These are phyloP conservation scores for Penicillium paxilli DNA, from an alignment of 495 filamentous ascomycete species.

Conservation along the genomic window DNA sequence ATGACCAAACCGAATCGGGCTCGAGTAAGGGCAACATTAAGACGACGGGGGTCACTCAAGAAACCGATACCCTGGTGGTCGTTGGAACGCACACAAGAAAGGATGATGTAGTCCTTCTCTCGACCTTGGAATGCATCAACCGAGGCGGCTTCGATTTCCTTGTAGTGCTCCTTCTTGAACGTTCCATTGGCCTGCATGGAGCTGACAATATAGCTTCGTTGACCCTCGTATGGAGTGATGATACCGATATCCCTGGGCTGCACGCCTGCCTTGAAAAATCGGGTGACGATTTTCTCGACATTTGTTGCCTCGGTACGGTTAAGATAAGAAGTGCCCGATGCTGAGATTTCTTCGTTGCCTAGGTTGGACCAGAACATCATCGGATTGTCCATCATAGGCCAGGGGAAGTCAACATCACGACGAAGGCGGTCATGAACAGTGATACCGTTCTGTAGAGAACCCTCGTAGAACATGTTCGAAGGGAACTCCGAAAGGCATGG, in stretches of 20 bases:
- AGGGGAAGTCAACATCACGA: constrained; percentile 96
- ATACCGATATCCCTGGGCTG: constrained; percentile 91
- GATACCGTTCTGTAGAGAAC: constrained; percentile 94
- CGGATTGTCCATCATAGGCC: constrained; percentile 88
- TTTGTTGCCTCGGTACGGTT: constrained; percentile 97
- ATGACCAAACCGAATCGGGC: constrained; percentile 96
- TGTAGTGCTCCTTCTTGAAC: constrained; percentile 98
- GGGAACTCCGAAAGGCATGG: constrained; percentile 97
- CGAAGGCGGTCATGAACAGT: constrained; percentile 85
- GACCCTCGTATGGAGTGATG: constrained; percentile 98
- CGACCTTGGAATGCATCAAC: constrained; percentile 99
- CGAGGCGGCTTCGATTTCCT: constrained; percentile 97
- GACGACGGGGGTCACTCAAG: constrained; percentile 94
- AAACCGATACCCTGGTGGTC: constrained; percentile 99
- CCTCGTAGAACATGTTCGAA: constrained; percentile 99
- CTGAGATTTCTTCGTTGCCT: constrained; percentile 96
- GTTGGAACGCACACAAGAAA: constrained; percentile 97
- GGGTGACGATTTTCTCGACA: constrained; percentile 96
- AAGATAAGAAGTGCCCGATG: constrained; percentile 95
- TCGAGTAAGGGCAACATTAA: constrained; percentile 97
- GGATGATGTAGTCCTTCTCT: constrained; percentile 98
- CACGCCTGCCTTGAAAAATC: constrained; percentile 99
- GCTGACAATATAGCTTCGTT: constrained; percentile 96
- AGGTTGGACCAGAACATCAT: constrained; percentile 99
- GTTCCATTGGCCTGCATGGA: constrained; percentile 97